phyloP scores from a whole-genome alignment of 768 basidiomycete genomes.

The Trametopsis cervina region DNA sequence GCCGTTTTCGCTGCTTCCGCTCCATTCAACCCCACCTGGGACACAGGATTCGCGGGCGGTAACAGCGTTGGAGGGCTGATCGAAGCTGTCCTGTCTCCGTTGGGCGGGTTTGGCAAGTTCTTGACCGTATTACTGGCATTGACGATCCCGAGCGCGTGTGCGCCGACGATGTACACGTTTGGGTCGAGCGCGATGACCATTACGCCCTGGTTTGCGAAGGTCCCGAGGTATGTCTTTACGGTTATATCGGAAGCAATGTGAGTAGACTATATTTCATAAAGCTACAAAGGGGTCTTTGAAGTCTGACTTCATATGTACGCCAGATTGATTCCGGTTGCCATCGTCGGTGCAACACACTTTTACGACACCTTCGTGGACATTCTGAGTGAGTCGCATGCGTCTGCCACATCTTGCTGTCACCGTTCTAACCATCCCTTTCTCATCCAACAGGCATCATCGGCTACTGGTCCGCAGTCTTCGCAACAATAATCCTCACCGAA shows the following conservation, averaged over 20 bases:
- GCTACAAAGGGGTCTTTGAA: not conserved
- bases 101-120: conserved; percentile 40
- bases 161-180: conserved; percentile 54
- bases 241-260: conserved; percentile 39
- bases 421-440: not conserved
- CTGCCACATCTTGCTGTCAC: not conserved
- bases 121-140: conserved; percentile 45
- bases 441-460: conserved; percentile 34
- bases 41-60: conserved; percentile 32
- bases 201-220: conserved; percentile 23
- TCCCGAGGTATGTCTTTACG: conserved; percentile 43
- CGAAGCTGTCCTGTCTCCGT: conserved; percentile 29
- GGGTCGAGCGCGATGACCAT: conserved; percentile 39
- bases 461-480: conserved; percentile 35
- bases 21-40: conserved; percentile 31
- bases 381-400: conserved; percentile 27
- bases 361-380: conserved; percentile 38
- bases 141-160: conserved; percentile 46
- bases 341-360: conserved; percentile 39
- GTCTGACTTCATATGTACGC: conserved; percentile 1
- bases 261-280: conserved; percentile 10
- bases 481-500: conserved; percentile 34
- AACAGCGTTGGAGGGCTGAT: conserved; percentile 38
- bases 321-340: conserved; percentile 40
- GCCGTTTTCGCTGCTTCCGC: conserved; percentile 39